A percentile compares a stretch with the other conserved stretches of the same genome.
These are phyloP conservation scores for Fomitopsis betulina DNA, from an alignment of 1,284 basidiomycete genomes.

Conservation along the genomic window DNA sequence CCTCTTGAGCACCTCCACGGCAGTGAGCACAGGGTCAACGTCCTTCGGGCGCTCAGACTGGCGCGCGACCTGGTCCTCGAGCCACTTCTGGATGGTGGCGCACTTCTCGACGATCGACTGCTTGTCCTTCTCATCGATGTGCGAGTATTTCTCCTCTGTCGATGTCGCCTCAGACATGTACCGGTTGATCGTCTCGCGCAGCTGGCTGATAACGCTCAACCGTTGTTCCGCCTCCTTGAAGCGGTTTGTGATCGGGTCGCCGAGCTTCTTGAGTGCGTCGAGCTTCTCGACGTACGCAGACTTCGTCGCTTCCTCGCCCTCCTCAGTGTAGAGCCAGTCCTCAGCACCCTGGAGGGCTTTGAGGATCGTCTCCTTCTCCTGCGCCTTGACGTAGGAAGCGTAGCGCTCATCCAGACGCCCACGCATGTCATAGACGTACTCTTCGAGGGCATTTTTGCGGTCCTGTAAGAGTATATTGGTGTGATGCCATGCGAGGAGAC, in stretches of 20 bases:
- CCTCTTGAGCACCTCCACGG: constrained; percentile 81
- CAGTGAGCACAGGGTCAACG: constrained; percentile 78
- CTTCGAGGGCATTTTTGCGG: constrained; percentile 94
- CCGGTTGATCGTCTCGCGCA: constrained; percentile 82
- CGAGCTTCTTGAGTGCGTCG: constrained; percentile 73
- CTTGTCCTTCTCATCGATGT: constrained; percentile 87
- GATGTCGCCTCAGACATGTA: constrained; percentile 82
- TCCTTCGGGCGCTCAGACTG: constrained; percentile 87
- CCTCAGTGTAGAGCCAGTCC: constrained; percentile 94
- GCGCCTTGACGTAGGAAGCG: constrained; percentile 63
- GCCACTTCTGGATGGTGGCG: constrained; percentile 86
- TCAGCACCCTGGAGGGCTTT: constrained; percentile 71
- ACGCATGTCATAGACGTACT: constrained; percentile 94
- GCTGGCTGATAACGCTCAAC: constrained; percentile 60
- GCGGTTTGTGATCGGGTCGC: constrained; percentile 80
- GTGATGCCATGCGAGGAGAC: neutral
- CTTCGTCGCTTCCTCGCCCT: constrained; percentile 92
- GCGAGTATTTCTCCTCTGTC: constrained; percentile 77
- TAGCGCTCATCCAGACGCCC: constrained; percentile 88
- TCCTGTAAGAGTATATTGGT: constrained; percentile 45
- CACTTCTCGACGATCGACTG: constrained; percentile 76
- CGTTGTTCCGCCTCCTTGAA: constrained; percentile 82
- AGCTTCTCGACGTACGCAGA: constrained; percentile 71
- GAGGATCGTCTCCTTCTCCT: constrained; percentile 78
- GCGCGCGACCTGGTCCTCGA: constrained; percentile 82